These are phyloP conservation scores for Wickerhamiella lipophila DNA, from an alignment of 805 yeast genomes.

Conservation along the genomic window DNA sequence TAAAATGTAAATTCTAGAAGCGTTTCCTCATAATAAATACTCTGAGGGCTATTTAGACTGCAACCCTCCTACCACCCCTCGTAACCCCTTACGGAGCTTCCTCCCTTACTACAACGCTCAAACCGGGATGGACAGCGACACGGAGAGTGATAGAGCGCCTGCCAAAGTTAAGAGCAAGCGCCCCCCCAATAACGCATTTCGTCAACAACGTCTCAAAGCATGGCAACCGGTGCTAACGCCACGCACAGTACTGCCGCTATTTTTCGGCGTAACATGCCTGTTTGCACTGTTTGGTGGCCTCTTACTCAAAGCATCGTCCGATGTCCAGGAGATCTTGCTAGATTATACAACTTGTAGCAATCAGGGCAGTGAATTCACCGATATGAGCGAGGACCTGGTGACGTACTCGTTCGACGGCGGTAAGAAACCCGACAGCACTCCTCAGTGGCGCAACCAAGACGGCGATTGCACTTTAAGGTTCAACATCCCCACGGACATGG, in stretches of 20 bases:
- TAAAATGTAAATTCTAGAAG: no score
- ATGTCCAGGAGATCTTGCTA: constrained; percentile 60
- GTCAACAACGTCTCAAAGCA: constrained; percentile 49
- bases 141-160: constrained; percentile 25
- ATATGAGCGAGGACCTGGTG: constrained; percentile 49
- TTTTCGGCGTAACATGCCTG: constrained; percentile 58
- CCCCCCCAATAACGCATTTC: constrained; percentile 36
- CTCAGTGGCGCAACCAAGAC: constrained; percentile 52
- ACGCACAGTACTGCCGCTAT: constrained; percentile 73
- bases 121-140: constrained; percentile 26
- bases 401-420: constrained; percentile 47
- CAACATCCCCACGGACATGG: constrained; percentile 55
- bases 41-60: no score
- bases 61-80: neutral
- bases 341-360: constrained; percentile 61
- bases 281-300: constrained; percentile 90
- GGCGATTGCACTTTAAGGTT: constrained; percentile 56
- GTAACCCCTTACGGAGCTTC: neutral
- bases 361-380: constrained; percentile 37
- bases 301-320: constrained; percentile 60
- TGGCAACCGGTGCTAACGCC: constrained; percentile 89
- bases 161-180: constrained; percentile 30
- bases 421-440: constrained; percentile 29
- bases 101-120: no score
- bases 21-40: no score